Conservation (phyloP, 2,329 filamentous ascomycete species). For the Furcasterigmium furcatum region DNA sequence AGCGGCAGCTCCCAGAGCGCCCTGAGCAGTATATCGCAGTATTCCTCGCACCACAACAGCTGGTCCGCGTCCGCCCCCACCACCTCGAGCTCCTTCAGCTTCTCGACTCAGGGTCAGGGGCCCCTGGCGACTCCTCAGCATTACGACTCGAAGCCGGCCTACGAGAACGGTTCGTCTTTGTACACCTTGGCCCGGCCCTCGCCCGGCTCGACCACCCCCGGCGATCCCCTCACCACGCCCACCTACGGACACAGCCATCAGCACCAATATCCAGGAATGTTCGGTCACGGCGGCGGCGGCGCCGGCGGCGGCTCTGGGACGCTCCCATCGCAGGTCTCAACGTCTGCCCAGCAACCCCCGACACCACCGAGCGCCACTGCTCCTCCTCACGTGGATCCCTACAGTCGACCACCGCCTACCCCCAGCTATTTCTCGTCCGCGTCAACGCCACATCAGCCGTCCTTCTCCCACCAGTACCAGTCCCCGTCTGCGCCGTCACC, state of each 20-base stretch:
- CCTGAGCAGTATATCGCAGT: slow-evolving; percentile 37
- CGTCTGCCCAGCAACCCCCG: slow-evolving; percentile 37
- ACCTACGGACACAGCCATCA: slow-evolving; percentile 56
- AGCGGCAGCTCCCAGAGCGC: slow-evolving; percentile 49
- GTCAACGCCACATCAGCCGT: slow-evolving; percentile 15
- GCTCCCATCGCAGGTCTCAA: background rate
- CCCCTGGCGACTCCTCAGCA: slow-evolving; percentile 32
- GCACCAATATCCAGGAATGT: background rate
- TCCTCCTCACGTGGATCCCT: slow-evolving; percentile 59
- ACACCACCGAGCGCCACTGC: slow-evolving; percentile 44
- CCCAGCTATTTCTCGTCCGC: slow-evolving; percentile 59
- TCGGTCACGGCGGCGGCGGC: background rate
- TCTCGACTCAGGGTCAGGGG: too few relatives aligned
- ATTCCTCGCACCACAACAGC: slow-evolving; percentile 44
- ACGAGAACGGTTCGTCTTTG: slow-evolving; percentile 19
- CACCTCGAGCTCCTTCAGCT: slow-evolving; percentile 50
- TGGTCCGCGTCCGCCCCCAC: slow-evolving; percentile 57
- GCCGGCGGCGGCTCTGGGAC: background rate
- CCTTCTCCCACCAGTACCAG: slow-evolving; percentile 29
- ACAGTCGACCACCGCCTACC: slow-evolving; percentile 53
- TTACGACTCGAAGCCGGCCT: slow-evolving; percentile 5
- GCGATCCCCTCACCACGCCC: slow-evolving; percentile 62
- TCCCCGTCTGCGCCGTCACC: slow-evolving; percentile 44
- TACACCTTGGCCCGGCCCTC: slow-evolving; percentile 24
- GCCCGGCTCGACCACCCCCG: slow-evolving; percentile 47